A percentile compares a stretch with the other conserved stretches of the same genome.
phyloP scores from a whole-genome alignment of 108 stramenopile genomes.

The Conticribra guillardii region DNA sequence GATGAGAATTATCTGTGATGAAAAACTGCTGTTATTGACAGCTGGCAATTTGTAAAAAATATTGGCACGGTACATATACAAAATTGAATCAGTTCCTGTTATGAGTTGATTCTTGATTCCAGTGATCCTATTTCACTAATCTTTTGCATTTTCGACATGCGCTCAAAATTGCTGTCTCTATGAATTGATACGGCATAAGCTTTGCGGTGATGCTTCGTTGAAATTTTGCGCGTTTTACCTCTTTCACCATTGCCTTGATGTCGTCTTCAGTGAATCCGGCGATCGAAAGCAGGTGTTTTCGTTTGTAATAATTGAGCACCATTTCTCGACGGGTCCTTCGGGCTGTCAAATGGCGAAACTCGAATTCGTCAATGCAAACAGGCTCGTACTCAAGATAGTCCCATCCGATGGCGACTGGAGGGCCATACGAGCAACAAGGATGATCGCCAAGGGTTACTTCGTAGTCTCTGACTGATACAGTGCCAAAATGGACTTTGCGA shows the following conservation, averaged over 20 bases:
- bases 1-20: too few species aligned
- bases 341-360: slow-evolving; percentile 13
- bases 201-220: slow-evolving; percentile 48
- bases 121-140: not conserved
- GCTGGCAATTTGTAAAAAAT: too few species aligned
- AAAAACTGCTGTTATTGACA: too few species aligned
- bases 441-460: slow-evolving; percentile 69
- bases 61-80: too few species aligned
- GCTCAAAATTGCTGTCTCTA: slow-evolving; percentile 53
- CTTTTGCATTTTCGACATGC: slow-evolving; percentile 55
- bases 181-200: slow-evolving; percentile 17
- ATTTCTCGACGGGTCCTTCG: slow-evolving; percentile 54
- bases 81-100: not conserved
- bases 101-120: not conserved
- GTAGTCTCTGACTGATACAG: slow-evolving; percentile 60
- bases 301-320: slow-evolving; percentile 53
- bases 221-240: slow-evolving; percentile 35
- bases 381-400: slow-evolving; percentile 40
- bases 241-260: slow-evolving; percentile 38
- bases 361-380: slow-evolving; percentile 53
- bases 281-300: slow-evolving; percentile 41
- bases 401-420: slow-evolving; percentile 63
- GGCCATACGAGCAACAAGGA: slow-evolving; percentile 60
- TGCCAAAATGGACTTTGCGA: slow-evolving; percentile 33
- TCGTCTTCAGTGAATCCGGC: slow-evolving; percentile 55